Conservation (phyloP, 2,329 filamentous ascomycete genomes). For the Ophiostoma tasmaniense region DNA sequence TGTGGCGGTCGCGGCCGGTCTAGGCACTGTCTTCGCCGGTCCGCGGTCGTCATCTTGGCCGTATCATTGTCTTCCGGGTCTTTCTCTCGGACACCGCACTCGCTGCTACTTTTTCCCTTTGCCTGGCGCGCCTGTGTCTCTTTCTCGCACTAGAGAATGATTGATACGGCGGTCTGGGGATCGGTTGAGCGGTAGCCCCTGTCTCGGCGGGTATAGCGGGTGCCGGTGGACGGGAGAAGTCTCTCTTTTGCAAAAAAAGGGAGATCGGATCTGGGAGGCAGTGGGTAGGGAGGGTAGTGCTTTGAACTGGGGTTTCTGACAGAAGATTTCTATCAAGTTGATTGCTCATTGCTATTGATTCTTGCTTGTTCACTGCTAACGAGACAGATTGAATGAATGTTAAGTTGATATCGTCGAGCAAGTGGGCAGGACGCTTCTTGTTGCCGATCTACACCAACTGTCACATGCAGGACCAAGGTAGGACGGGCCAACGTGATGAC, state of each 20-base stretch:
- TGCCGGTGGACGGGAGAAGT: not conserved
- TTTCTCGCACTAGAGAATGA: slow-evolving; percentile 4
- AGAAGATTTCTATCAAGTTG: not conserved
- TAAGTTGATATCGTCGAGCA: not conserved
- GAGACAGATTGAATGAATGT: no score
- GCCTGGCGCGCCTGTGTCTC: slow-evolving; percentile 8
- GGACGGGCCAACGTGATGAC: not conserved
- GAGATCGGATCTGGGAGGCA: slow-evolving; percentile 25
- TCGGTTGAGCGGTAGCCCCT: slow-evolving; percentile 7
- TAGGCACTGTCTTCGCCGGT: slow-evolving; percentile 15
- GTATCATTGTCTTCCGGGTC: not conserved
- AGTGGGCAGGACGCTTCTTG: not conserved
- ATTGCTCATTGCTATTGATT: not conserved
- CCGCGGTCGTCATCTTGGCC: not conserved
- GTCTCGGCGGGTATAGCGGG: not conserved
- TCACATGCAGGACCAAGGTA: not conserved
- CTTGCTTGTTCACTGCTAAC: not conserved
- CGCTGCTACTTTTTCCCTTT: not conserved
- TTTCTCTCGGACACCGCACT: slow-evolving; percentile 9
- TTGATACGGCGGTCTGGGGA: slow-evolving; percentile 9
- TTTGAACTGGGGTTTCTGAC: slow-evolving; percentile 30
- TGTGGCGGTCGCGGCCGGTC: slow-evolving; percentile 12
- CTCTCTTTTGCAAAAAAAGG: not conserved
- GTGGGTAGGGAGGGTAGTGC: slow-evolving; percentile 31
- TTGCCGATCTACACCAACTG: not conserved